These are phyloP conservation scores for Larix sibirica DNA, from an alignment of 83 land plant genomes.

Conservation along the genomic window DNA sequence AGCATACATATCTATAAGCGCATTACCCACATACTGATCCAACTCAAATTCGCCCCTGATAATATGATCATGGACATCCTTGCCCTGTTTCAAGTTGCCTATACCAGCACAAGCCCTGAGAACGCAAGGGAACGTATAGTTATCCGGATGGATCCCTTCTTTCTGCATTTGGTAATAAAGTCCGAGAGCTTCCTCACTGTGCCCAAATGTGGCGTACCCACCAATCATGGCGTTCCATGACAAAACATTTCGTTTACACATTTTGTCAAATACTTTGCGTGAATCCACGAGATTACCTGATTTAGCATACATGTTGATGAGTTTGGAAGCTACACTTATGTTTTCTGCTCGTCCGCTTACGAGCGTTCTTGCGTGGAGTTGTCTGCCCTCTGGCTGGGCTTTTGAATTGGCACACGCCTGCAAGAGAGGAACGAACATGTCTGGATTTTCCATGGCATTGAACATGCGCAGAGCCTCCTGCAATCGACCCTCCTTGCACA, in stretches of 20 bases:
- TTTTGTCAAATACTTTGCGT: too few relatives aligned
- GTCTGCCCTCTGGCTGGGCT: slow-evolving; percentile 29
- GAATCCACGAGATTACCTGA: too few relatives aligned
- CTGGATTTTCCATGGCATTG: slow-evolving; percentile 15
- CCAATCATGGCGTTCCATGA: slow-evolving; percentile 68
- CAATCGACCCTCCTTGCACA: neutral
- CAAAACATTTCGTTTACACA: slow-evolving; percentile 37
- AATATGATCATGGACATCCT: slow-evolving; percentile 20
- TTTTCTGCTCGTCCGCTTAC: slow-evolving; percentile 25
- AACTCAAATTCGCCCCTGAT: neutral
- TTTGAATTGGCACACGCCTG: slow-evolving; percentile 56
- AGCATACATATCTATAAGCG: slow-evolving; percentile 16
- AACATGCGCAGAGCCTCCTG: neutral
- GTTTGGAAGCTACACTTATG: slow-evolving; percentile 40
- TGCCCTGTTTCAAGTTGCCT: slow-evolving; percentile 23
- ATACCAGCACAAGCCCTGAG: slow-evolving; percentile 51
- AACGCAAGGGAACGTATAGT: slow-evolving; percentile 41
- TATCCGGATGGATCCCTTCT: slow-evolving; percentile 46
- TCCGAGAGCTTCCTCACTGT: slow-evolving; percentile 32
- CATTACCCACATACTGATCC: slow-evolving; percentile 15
- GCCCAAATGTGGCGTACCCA: slow-evolving; percentile 39
- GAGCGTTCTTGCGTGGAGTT: slow-evolving; percentile 40
- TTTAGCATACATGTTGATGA: too few relatives aligned
- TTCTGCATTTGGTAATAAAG: slow-evolving; percentile 44
- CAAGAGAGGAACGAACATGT: slow-evolving; percentile 43